Conservation (phyloP, 2,329 filamentous ascomycete species). For the Sodiomyces alkalinus region DNA sequence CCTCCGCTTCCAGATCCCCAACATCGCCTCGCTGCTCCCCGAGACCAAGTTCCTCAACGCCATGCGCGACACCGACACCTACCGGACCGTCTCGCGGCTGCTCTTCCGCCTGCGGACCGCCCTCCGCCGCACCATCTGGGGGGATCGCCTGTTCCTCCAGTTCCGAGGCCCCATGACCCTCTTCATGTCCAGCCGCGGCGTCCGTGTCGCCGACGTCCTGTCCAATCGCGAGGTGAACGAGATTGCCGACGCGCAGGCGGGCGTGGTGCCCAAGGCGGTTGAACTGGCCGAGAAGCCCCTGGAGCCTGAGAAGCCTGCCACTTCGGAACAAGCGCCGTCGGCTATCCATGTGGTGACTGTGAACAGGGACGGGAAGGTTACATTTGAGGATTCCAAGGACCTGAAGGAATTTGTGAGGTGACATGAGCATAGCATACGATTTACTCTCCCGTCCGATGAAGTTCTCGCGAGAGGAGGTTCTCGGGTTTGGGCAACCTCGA, state of each 20-base stretch:
- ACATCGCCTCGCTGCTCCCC: conserved; percentile 47
- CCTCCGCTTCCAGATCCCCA: conserved; percentile 66
- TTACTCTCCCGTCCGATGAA: neutral
- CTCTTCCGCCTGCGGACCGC: conserved; percentile 60
- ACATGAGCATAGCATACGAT: neutral
- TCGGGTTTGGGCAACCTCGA: too few relatives aligned
- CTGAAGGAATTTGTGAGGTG: conserved; percentile 39
- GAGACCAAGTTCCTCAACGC: conserved; percentile 58
- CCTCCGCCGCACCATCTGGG: conserved; percentile 74
- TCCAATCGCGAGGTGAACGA: conserved; percentile 73
- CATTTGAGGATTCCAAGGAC: conserved; percentile 44
- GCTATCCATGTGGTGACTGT: conserved; percentile 42
- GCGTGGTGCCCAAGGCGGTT: conserved; percentile 46
- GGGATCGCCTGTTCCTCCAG: conserved; percentile 79
- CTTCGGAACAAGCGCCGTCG: conserved; percentile 19
- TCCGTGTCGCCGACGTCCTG: conserved; percentile 63
- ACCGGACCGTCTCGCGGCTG: conserved; percentile 51
- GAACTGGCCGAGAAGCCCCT: conserved; percentile 27
- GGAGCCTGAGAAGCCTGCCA: conserved; percentile 13
- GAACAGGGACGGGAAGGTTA: conserved; percentile 48
- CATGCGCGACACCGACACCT: conserved; percentile 56
- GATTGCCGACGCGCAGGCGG: conserved; percentile 69
- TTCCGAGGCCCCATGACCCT: conserved; percentile 80
- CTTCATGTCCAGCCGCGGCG: conserved; percentile 74
- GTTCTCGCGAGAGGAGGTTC: neutral